Evolutionary conservation across 202 grass and related monocot species (phyloP).

Genomic region (Miscanthus sacchariflorus): DNA sequence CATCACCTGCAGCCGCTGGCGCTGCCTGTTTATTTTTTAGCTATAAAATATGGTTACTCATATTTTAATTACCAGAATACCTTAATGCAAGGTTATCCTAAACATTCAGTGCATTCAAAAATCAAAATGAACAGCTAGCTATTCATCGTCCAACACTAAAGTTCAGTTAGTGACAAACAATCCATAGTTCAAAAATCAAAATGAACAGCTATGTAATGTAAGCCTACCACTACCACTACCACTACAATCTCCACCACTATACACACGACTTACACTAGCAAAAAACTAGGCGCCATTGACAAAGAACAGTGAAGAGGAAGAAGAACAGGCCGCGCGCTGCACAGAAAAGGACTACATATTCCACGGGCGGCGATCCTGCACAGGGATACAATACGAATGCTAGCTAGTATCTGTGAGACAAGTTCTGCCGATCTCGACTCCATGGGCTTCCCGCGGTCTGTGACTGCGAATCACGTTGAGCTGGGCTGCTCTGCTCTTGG

Average conservation of each 20-base stretch:
- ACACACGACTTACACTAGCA: background rate
- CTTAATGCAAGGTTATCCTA: too few species aligned
- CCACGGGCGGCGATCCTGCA: background rate
- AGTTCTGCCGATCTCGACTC: conserved; percentile 57
- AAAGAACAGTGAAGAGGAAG: background rate
- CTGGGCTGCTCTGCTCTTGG: conserved; percentile 42
- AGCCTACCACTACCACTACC: background rate
- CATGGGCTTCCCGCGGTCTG: conserved; percentile 48
- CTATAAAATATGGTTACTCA: too few species aligned
- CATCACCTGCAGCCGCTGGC: too few species aligned
- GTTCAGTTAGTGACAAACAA: background rate
- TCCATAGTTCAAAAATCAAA: background rate
- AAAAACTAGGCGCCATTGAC: background rate
- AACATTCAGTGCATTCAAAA: too few species aligned
- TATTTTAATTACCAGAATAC: too few species aligned
- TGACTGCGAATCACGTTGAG: conserved; percentile 28
- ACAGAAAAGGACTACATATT: conserved; percentile 9
- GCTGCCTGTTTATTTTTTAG: too few species aligned
- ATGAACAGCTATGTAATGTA: background rate
- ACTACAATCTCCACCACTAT: background rate
- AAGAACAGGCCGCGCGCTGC: background rate
- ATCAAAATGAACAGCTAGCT: too few species aligned
- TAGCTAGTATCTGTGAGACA: conserved; percentile 45
- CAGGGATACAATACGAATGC: background rate
- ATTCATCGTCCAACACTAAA: too few species aligned